Percentiles rank a stretch among this genome's conserved stretches.
These are phyloP conservation scores for Zarea fungicola DNA, from an alignment of 2,329 filamentous ascomycete genomes.

Conservation along the genomic window DNA sequence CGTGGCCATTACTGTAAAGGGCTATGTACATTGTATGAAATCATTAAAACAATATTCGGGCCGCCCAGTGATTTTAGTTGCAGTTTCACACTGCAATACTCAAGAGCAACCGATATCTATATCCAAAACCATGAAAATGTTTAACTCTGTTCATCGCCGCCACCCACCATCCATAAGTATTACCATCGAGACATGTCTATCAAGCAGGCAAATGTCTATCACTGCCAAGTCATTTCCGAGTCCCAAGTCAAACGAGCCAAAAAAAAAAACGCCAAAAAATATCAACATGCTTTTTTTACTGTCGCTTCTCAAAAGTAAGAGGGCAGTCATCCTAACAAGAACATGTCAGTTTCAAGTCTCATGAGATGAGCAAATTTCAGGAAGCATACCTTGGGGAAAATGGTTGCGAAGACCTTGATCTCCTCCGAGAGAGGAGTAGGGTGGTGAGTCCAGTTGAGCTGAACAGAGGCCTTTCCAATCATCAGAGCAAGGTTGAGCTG, in stretches of 20 bases:
- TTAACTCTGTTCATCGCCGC: background rate
- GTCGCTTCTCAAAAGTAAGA: conserved; percentile 60
- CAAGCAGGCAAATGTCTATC: conserved; percentile 1
- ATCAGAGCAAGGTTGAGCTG: conserved; percentile 83
- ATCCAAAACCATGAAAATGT: conserved; percentile 4
- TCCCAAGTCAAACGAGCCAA: background rate
- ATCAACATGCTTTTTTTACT: conserved; percentile 32
- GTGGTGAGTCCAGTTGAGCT: conserved; percentile 86
- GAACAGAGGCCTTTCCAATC: conserved; percentile 82
- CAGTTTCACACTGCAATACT: background rate
- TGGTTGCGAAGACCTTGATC: conserved; percentile 97
- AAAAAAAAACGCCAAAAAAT: conserved; percentile 6
- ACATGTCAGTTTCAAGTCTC: conserved; percentile 23
- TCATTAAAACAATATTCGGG: conserved; percentile 6
- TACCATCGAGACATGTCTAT: conserved; percentile 2
- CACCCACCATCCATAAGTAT: background rate
- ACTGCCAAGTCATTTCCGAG: background rate
- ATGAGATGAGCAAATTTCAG: conserved; percentile 2
- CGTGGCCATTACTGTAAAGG: background rate
- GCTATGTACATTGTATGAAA: conserved; percentile 10
- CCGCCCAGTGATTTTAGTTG: background rate
- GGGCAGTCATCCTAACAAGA: conserved; percentile 73
- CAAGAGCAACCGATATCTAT: background rate
- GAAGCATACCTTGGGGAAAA: conserved; percentile 82
- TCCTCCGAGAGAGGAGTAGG: conserved; percentile 80